Evolutionary conservation across 140 eudicot species (phyloP).

Genomic region (Stevia rebaudiana): DNA sequence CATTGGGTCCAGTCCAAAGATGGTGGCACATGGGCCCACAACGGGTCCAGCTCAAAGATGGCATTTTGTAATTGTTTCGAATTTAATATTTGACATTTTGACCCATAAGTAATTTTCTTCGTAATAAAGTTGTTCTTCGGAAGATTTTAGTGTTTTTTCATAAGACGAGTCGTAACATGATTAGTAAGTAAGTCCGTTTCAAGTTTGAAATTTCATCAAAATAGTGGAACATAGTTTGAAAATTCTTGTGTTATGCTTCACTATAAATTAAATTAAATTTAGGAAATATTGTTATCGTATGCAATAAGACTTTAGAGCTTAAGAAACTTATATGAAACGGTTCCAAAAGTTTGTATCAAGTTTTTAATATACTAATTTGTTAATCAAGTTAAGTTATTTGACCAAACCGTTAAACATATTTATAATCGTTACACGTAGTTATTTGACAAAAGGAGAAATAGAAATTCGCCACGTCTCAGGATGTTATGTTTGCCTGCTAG

Average conservation of each 20-base stretch:
- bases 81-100: too few species aligned
- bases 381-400: too few species aligned
- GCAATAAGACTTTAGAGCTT: background rate
- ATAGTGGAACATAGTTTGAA: background rate
- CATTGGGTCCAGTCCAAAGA: background rate
- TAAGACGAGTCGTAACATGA: background rate
- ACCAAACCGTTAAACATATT: too few species aligned
- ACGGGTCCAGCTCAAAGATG: background rate
- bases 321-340: background rate
- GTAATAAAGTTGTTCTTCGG: too few species aligned
- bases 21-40: background rate
- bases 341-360: background rate
- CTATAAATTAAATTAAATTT: background rate
- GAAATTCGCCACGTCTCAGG: too few species aligned
- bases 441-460: too few species aligned
- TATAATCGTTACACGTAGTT: too few species aligned
- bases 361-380: too few species aligned
- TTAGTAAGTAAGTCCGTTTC: background rate
- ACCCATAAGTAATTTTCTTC: too few species aligned
- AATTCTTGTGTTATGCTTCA: background rate
- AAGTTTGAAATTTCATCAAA: background rate
- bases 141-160: too few species aligned
- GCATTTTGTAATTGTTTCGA: too few species aligned
- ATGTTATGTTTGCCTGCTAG: too few species aligned
- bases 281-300: background rate